phyloP scores from a whole-genome alignment of 164 flowering plant species.

The Aristolochia contorta region DNA sequence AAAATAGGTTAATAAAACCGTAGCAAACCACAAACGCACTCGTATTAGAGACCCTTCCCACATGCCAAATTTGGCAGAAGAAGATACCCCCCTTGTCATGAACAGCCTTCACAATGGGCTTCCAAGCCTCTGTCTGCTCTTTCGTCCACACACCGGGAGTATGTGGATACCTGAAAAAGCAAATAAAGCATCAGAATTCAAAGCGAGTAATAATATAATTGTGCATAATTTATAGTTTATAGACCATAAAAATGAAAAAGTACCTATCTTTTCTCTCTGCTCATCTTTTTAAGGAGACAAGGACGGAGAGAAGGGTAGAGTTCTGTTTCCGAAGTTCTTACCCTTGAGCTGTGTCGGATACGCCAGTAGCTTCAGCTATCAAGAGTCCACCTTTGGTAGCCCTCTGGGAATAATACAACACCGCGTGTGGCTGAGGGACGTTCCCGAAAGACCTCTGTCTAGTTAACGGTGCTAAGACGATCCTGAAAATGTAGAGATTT shows the following conservation, averaged over 20 bases:
- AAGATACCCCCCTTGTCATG: constrained; percentile 24
- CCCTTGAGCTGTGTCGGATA: constrained; percentile 58
- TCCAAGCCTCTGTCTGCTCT: constrained; percentile 29
- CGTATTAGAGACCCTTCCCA: constrained; percentile 18
- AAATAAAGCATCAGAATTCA: background rate
- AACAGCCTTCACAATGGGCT: constrained; percentile 27
- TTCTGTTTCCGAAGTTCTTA: constrained; percentile 4
- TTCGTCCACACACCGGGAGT: constrained; percentile 27
- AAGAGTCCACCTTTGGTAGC: constrained; percentile 44
- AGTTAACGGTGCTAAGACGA: constrained; percentile 49
- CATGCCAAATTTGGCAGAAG: constrained; percentile 27
- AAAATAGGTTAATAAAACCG: background rate
- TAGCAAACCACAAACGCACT: constrained; percentile 5
- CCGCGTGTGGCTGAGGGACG: constrained; percentile 51
- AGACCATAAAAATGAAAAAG: background rate
- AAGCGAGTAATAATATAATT: background rate
- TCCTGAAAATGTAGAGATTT: constrained; percentile 13
- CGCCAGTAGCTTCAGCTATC: constrained; percentile 43
- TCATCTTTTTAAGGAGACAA: background rate
- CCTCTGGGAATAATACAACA: constrained; percentile 49
- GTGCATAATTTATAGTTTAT: no score
- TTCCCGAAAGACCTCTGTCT: constrained; percentile 36
- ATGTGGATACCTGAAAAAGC: constrained; percentile 12
- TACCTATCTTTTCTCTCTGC: background rate
- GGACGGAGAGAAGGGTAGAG: background rate